Percentiles rank a stretch among this genome's conserved stretches.
Evolutionary conservation across 768 basidiomycete genomes (phyloP).

Genomic region (Xerocomellus amylosporus): DNA sequence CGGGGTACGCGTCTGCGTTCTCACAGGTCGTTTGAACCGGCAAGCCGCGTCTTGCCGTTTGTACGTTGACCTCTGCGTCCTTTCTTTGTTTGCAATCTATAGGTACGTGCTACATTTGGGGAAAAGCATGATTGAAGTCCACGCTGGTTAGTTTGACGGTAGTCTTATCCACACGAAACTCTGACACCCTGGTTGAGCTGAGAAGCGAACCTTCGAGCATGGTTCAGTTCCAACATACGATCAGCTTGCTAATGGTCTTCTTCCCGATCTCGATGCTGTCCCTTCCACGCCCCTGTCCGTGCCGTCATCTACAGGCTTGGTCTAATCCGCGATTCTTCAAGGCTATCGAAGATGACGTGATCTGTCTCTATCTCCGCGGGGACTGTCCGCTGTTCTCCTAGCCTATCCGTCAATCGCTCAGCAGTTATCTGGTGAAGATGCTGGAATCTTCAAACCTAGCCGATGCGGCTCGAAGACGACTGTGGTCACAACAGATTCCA

Average conservation of each 20-base stretch:
- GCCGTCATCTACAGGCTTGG: constrained; percentile 12
- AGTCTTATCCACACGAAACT: constrained; percentile 25
- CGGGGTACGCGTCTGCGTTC: too few species aligned
- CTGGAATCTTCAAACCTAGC: constrained; percentile 54
- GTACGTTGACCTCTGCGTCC: constrained; percentile 1
- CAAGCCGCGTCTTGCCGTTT: not conserved
- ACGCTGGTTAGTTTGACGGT: too few species aligned
- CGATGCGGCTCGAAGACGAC: constrained; percentile 52
- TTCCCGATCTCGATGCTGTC: too few species aligned
- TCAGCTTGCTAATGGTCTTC: constrained; percentile 46
- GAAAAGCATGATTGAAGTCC: too few species aligned
- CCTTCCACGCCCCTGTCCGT: constrained; percentile 32
- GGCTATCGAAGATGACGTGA: constrained; percentile 51
- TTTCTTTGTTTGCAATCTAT: not conserved
- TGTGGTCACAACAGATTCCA: constrained; percentile 20
- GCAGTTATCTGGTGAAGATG: constrained; percentile 53
- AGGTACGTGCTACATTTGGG: not conserved
- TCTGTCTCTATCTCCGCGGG: constrained; percentile 57
- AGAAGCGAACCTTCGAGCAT: constrained; percentile 47
- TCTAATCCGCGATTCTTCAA: constrained; percentile 10
- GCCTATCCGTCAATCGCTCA: constrained; percentile 43
- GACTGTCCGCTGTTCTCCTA: constrained; percentile 18
- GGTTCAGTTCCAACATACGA: constrained; percentile 52
- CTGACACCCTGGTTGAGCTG: constrained; percentile 44
- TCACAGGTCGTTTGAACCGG: not conserved